Base-by-base conservation (phyloP, 495 filamentous ascomycete species). In the Parmelia sp. region DNA sequence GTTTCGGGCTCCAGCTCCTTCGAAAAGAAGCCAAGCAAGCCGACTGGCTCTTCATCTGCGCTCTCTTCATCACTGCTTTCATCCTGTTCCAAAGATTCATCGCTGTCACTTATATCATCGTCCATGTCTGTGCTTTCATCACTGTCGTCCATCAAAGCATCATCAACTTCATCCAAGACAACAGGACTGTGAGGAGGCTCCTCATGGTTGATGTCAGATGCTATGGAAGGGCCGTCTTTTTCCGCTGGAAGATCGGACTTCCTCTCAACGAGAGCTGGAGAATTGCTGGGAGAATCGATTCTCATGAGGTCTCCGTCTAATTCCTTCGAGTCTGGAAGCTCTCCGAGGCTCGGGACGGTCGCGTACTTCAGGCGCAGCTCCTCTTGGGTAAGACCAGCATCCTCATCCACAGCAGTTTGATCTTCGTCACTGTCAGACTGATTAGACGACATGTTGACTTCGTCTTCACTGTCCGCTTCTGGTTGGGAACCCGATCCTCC, bases 41-140 rank as follows among this genome's bases (percentile, higher is more conserved):
- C 49, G 35, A 57, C 33, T 91, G 75, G 29, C 86, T 79, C 72
- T 53, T 79, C 80, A 42, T 67, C 73, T 19, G 76, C 80, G 21
- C 77, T 82, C 45, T 85, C 81, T 36, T 82, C 80, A 15, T 76
- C 80, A 33, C 79, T 80, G 23, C 75, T 75, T 21, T 76, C 80
- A 14, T 75, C 72, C 1, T 73, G 75, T 17, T 73, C 78, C 33
- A 74, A 76, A 19, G 82, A 78, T 14, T 86, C 84, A 49, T 88
- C 86, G 45, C 80, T 87, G 37, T 89, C 87, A 33, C 84, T 61
- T 29, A 35, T 83, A 66, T 93, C 89, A 69, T 92, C 88, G 68
- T 92, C 87, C 92, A 96, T 96, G 65, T 93, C 90, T 10, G 89
- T 86, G 14, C 90, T 94, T 65, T 89, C 88, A 68, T 94, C 90